Conservation (phyloP, 768 basidiomycete species). For the Leccinum olivaceopallidum region DNA sequence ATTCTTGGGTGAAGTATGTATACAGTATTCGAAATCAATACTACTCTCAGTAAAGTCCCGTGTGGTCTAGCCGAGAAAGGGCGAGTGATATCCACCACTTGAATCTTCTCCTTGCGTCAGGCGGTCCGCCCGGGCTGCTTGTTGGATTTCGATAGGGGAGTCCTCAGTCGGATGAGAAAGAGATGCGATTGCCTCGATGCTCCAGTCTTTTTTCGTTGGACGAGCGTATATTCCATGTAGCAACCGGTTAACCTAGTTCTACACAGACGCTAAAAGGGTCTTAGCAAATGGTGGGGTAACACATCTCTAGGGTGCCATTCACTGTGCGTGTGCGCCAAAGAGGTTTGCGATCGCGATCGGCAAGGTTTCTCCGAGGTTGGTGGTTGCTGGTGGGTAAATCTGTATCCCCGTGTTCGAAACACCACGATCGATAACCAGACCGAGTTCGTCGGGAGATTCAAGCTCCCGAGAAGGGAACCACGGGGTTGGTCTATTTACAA, state of each 20-base stretch:
- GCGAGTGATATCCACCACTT: not conserved
- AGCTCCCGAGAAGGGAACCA: not conserved
- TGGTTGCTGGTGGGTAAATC: not conserved
- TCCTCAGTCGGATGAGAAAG: not conserved
- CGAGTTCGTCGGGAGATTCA: not conserved
- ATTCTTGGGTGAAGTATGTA: conserved; percentile 11
- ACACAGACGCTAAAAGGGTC: too few relatives aligned
- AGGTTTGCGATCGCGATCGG: not conserved
- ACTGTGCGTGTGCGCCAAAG: not conserved
- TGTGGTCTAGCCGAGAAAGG: not conserved
- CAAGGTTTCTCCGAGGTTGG: not conserved
- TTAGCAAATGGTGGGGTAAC: too few relatives aligned
- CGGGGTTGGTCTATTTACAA: not conserved
- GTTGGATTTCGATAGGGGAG: not conserved
- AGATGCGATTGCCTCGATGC: not conserved
- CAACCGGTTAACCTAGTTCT: too few relatives aligned
- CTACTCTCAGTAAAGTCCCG: not conserved
- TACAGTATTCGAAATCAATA: not conserved
- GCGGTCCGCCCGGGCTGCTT: not conserved
- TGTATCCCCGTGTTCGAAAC: not conserved
- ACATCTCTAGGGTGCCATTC: too few relatives aligned
- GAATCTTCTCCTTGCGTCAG: not conserved
- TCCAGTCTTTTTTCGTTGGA: too few relatives aligned
- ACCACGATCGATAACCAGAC: not conserved
- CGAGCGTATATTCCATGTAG: too few relatives aligned